Evolutionary conservation across 495 filamentous ascomycete species (phyloP), one percentile per base, ranked within the genome.

Genomic region (Hypoxylon trugodes): DNA sequence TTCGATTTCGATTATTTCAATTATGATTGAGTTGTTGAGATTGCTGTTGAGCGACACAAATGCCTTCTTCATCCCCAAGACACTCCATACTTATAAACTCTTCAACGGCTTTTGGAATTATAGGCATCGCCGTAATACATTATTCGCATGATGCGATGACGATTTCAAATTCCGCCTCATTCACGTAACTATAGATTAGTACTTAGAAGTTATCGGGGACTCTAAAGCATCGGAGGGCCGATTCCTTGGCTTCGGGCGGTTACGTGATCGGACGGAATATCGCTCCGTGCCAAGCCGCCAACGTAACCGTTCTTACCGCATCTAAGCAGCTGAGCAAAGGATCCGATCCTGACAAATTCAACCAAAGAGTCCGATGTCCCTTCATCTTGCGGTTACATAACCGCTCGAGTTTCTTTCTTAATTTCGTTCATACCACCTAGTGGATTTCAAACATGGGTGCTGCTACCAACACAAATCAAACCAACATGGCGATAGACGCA

Each of bases 251-350:
- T 15, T 21, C 12, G 37, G 13, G 50, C 59, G 35, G 50, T 62
- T 62, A 62, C 50, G 59, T 62, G 59, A 62, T 62, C 49, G 59
- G 59, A 13, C 26, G 35, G 50, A 49, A 62, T n/a, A n/a, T 62
- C 22, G 19, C 15, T 33, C 59, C 59, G 42, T 25, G 50, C 38
- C 50, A 38, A 55, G 58, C 49, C 42, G 4, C 1, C 12, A 9
- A 33, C 24, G 12, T 30, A 30, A 32, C 18, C 7, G n/a, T 16
- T 6, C 45, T 21, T 30, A 4, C 26, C 19, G 15, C 26, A 30
- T 28, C 45, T 32, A 18, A 16, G 13, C n/a, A 47, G 2, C 18
- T 47, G 9, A 30, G 13, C 6, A 9, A 4, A 13, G 10, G 19
- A 30, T 10, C 28, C 28, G 32, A 6, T 46, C n/a, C 42, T 46